These are phyloP conservation scores for Neofusicoccum kwambonambiense DNA, from an alignment of 2,329 filamentous ascomycete species.

Conservation along the genomic window DNA sequence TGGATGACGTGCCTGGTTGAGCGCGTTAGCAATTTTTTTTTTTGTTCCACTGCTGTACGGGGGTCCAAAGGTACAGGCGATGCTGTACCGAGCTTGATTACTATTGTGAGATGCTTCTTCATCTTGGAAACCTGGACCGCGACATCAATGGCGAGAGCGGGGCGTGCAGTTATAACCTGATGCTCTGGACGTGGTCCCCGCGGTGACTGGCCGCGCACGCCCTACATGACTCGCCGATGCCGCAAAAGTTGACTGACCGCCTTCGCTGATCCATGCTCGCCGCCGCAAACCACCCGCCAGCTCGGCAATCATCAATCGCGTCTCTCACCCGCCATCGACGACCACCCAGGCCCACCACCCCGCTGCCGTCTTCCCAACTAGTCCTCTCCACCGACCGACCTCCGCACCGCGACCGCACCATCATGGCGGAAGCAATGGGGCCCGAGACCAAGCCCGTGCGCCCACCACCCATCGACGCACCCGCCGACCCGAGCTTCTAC, in stretches of 20 bases:
- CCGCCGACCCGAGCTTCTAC: slow-evolving; percentile 43
- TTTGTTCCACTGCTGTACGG: slow-evolving; percentile 22
- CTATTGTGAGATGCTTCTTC: slow-evolving; percentile 73
- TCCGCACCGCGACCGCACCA: not conserved
- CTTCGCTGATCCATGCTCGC: slow-evolving; percentile 2
- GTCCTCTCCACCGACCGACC: not conserved
- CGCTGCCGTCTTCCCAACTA: not conserved
- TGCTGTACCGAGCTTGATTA: slow-evolving; percentile 78
- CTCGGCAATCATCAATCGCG: not conserved
- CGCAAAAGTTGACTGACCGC: slow-evolving; percentile 14
- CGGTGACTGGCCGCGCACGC: slow-evolving; percentile 5
- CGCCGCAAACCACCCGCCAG: not conserved
- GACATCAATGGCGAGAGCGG: slow-evolving; percentile 7
- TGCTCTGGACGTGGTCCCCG: not conserved
- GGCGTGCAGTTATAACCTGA: not conserved
- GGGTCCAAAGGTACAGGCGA: slow-evolving; percentile 26
- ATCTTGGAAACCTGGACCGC: slow-evolving; percentile 47
- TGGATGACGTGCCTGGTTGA: slow-evolving; percentile 86
- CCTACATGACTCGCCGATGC: slow-evolving; percentile 14
- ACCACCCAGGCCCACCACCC: not conserved
- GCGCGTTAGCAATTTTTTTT: slow-evolving; percentile 29
- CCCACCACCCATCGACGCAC: slow-evolving; percentile 22
- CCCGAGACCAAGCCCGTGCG: not conserved
- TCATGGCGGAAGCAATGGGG: slow-evolving; percentile 11
- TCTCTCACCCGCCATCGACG: not conserved